Evolutionary conservation across 225 moss, liverwort and hornwort genomes (phyloP).

Genomic region (Neckera pumila): DNA sequence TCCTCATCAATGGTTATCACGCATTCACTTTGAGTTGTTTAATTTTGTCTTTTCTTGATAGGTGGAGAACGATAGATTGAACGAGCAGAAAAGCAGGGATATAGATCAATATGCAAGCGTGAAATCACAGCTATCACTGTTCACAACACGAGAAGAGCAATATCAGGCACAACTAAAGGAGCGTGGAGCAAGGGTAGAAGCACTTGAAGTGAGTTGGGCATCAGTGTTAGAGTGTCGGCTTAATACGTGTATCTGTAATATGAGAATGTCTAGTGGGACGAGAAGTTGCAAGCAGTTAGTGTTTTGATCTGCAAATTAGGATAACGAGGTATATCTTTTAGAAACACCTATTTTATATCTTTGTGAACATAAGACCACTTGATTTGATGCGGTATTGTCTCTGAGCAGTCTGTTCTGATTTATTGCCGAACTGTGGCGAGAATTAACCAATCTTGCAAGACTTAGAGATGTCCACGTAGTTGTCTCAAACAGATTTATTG

Average conservation of each 20-base stretch:
- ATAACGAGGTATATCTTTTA: neutral
- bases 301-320: neutral
- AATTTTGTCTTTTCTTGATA: neutral
- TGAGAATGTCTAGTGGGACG: neutral
- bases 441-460: neutral
- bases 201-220: constrained; percentile 42
- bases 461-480: neutral
- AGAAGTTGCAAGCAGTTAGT: neutral
- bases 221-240: neutral
- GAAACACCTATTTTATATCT: neutral
- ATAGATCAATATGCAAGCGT: constrained; percentile 27
- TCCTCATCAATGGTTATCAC: neutral
- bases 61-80: constrained; percentile 38
- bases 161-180: constrained; percentile 41
- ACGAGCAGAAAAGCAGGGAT: constrained; percentile 28
- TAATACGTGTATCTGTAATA: neutral
- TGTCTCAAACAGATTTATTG: neutral
- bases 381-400: neutral
- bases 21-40: neutral
- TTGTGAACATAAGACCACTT: neutral
- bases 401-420: neutral
- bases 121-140: constrained; percentile 26
- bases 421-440: neutral
- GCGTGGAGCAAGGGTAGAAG: constrained; percentile 46
- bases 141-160: constrained; percentile 38